Evolutionary conservation across 306 rosid species (phyloP), one percentile per base, ranked within the genome.

Genomic region (Nissolia schottii): DNA sequence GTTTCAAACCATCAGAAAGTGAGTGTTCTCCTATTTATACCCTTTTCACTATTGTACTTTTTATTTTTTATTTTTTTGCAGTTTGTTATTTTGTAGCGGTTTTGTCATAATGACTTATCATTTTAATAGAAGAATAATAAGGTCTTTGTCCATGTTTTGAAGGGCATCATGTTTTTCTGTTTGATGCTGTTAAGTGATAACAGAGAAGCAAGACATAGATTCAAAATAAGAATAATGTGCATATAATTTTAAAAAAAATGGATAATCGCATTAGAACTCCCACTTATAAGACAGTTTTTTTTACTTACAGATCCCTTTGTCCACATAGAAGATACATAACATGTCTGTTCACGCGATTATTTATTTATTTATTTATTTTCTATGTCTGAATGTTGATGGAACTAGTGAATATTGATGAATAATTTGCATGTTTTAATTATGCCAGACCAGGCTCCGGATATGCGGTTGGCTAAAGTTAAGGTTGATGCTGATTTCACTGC

Each of bases 391-490:
- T 38, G 55, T 63, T 45, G 58, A 28, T 54, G 64, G 45, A 61
- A 15, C 74, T 71, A 22, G 59, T 49, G 43, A 54, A 53, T 24
- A 11, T 62, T 14, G 20, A 56, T 65, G 3, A 75, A 46, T 68
- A 55, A 70, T 45, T 58, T 77, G 64, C 66, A 64, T 34, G 34
- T 74, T 78, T 38, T 25, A 29, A 46, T 35, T 43, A 58, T 81
- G 79, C 83, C 96, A 87, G 85, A 1, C 64, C 31, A 81, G 50
- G 49, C 62, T 27, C 23, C 77, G 1, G 90, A 77, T 45, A 58
- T 74, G 54, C 78, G 86, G 54, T 79, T 93, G 88, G 97, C 97
- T 7, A 87, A 87, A 77, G 70, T 93, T 1, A 91, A 90, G 85
- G 92, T 83, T 51, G 94, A 93, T 19, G 77, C 85, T 2, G 82